Conservation (phyloP, 179 eudicot genomes). For the Camellia oleifera region DNA sequence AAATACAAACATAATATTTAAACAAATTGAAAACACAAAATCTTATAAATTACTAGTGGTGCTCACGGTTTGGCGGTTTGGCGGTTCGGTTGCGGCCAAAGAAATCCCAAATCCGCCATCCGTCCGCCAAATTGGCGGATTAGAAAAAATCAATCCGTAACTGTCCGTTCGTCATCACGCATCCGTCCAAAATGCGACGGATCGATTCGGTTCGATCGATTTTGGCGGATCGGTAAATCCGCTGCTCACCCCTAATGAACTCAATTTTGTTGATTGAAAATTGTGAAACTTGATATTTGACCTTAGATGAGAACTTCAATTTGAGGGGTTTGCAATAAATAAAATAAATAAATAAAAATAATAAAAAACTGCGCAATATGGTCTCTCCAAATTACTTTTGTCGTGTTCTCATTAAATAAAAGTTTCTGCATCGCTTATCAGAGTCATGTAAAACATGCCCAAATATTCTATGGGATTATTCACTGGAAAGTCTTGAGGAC, state of each 20-base stretch:
- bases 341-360: neutral
- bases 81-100: no score
- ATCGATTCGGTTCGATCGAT: no score
- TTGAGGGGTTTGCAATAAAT: neutral
- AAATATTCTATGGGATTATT: neutral
- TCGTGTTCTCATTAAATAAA: neutral
- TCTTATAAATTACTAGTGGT: no score
- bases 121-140: no score
- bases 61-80: no score
- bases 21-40: no score
- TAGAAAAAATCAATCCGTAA: no score
- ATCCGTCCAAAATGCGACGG: no score
- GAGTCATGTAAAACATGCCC: neutral
- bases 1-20: no score
- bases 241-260: neutral
- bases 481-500: neutral
- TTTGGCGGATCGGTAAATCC: no score
- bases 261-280: neutral
- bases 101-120: no score
- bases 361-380: neutral
- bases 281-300: neutral
- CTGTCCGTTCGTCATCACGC: no score
- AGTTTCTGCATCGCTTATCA: neutral
- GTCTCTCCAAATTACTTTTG: neutral
- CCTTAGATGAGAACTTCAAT: slow-evolving; percentile 3